A percentile compares a stretch with the other conserved stretches of the same genome.
Conservation (phyloP, 768 basidiomycete species). For the Mycena kentingensis region DNA sequence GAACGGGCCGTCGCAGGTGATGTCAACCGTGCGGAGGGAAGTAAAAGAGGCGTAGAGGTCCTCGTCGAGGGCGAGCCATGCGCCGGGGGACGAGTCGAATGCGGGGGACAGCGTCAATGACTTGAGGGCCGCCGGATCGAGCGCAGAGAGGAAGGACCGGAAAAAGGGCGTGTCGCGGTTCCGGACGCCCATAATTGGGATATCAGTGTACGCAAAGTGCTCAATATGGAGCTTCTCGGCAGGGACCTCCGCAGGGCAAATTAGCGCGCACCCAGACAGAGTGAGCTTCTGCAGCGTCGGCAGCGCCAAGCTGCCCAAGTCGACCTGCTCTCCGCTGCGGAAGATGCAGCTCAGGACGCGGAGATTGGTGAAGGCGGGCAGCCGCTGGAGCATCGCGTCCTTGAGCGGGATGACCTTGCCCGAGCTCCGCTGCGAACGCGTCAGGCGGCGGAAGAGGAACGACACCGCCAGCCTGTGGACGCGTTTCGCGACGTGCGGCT, state of each 20-base stretch:
- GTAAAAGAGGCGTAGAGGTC: constrained; percentile 5
- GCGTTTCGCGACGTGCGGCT: neutral
- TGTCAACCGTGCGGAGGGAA: constrained; percentile 1
- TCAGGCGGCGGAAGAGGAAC: constrained; percentile 9
- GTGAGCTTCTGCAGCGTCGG: constrained; percentile 6
- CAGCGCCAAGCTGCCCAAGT: constrained; percentile 7
- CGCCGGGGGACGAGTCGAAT: constrained; percentile 12
- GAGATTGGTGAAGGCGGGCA: constrained; percentile 1
- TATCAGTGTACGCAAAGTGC: constrained; percentile 10
- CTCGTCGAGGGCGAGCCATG: constrained; percentile 9
- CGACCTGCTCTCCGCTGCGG: constrained; percentile 2
- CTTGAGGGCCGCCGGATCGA: constrained; percentile 1
- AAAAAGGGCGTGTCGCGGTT: neutral
- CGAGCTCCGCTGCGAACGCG: neutral
- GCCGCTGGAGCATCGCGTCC: constrained; percentile 2
- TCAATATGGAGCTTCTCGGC: constrained; percentile 4
- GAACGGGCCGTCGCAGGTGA: constrained; percentile 16
- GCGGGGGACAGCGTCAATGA: constrained; percentile 7
- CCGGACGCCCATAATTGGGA: constrained; percentile 1
- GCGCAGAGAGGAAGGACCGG: constrained; percentile 12
- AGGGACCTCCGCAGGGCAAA: neutral
- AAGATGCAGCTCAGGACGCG: constrained; percentile 9
- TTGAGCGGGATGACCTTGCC: neutral
- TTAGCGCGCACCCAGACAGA: constrained; percentile 1
- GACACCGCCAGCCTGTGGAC: constrained; percentile 10